A percentile compares a stretch with the other conserved stretches of the same genome.
Evolutionary conservation across 176 grass and related monocot genomes (phyloP).

Genomic region (Raddia guianensis): DNA sequence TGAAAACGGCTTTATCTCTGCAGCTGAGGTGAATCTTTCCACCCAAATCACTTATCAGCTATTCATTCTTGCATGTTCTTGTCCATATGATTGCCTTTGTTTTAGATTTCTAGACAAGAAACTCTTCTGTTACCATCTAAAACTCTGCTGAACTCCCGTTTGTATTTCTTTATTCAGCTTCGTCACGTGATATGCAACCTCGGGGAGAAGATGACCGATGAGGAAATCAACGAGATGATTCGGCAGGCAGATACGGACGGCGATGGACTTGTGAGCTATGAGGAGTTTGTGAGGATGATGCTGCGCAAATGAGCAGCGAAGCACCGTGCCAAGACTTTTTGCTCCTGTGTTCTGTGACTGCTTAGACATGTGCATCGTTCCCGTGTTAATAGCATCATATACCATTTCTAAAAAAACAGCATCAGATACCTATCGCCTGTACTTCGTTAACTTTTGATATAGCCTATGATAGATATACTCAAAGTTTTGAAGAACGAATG

Average conservation of each 20-base stretch:
- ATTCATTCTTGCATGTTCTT: neutral
- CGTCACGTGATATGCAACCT: conserved; percentile 52
- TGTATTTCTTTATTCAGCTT: conserved; percentile 35
- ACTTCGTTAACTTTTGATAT: neutral
- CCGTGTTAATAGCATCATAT: neutral
- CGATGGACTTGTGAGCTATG: conserved; percentile 56
- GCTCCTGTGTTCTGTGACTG: neutral
- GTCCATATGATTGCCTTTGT: neutral
- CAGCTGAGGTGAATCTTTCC: conserved; percentile 27
- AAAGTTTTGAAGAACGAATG: neutral
- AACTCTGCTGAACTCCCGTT: neutral
- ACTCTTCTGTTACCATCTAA: neutral
- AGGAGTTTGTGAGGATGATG: conserved; percentile 65
- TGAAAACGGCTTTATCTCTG: conserved; percentile 45
- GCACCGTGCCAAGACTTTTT: neutral
- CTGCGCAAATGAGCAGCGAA: conserved; percentile 26
- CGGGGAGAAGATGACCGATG: conserved; percentile 46
- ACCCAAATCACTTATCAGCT: neutral
- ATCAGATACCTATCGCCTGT: neutral
- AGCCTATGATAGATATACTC: no score
- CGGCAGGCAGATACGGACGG: conserved; percentile 56
- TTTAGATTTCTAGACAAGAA: neutral
- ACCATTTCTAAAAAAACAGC: neutral
- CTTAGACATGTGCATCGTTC: neutral
- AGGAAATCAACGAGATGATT: conserved; percentile 60